Percentiles rank a stretch among this genome's conserved stretches.
phyloP scores from a whole-genome alignment of 441 rosid species.

The Hura crepitans region DNA sequence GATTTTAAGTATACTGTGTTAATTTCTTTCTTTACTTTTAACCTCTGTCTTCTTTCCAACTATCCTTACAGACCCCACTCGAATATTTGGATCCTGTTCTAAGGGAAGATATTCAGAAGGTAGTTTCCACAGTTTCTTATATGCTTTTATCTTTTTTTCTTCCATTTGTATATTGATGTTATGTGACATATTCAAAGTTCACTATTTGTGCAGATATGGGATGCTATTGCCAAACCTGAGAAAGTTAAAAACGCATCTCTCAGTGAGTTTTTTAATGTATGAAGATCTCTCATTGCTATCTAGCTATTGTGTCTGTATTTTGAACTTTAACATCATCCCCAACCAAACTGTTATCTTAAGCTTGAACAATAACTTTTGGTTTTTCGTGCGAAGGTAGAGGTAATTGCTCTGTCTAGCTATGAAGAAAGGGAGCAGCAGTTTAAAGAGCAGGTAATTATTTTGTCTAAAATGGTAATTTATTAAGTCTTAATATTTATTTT shows the following conservation, averaged over 20 bases:
- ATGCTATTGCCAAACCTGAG: slow-evolving; percentile 63
- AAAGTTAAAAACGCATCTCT: slow-evolving; percentile 59
- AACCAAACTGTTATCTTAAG: not conserved
- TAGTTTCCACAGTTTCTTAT: slow-evolving; percentile 26
- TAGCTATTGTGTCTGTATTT: slow-evolving; percentile 2
- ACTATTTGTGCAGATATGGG: slow-evolving; percentile 78
- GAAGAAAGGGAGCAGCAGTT: slow-evolving; percentile 77
- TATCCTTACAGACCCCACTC: slow-evolving; percentile 63
- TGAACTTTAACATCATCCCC: not conserved
- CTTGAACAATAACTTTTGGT: slow-evolving; percentile 18
- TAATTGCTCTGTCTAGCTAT: slow-evolving; percentile 74
- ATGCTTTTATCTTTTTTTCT: slow-evolving; percentile 3
- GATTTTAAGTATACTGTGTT: slow-evolving; percentile 5
- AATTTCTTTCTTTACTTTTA: slow-evolving; percentile 13
- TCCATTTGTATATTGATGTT: slow-evolving; percentile 10
- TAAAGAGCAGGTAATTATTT: slow-evolving; percentile 61
- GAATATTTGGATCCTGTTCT: slow-evolving; percentile 66
- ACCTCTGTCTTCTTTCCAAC: slow-evolving; percentile 10
- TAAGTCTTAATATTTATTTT: not conserved
- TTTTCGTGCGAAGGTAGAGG: slow-evolving; percentile 62
- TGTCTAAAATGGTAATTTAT: slow-evolving; percentile 9
- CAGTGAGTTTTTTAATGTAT: slow-evolving; percentile 83
- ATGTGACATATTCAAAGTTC: slow-evolving; percentile 21
- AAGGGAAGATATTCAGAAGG: slow-evolving; percentile 92
- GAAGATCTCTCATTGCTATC: slow-evolving; percentile 18